Evolutionary conservation across 2,329 filamentous ascomycete genomes (phyloP).

Genomic region (Colletotrichum viniferum): DNA sequence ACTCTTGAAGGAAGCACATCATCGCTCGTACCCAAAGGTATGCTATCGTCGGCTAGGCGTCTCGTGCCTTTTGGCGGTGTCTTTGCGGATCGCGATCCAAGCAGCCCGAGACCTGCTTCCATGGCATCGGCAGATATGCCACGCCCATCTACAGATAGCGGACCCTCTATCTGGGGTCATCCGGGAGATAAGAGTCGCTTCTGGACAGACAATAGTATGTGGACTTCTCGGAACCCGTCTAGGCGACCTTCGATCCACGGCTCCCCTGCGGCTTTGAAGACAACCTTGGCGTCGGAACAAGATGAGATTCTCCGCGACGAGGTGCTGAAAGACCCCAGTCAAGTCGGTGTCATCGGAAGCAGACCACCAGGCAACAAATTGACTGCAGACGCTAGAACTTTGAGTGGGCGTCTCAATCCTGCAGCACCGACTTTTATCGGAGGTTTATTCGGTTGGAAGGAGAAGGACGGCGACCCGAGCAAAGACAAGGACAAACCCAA

Average conservation of each 20-base stretch:
- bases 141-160: slow-evolving; percentile 78
- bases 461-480: slow-evolving; percentile 36
- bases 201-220: slow-evolving; percentile 67
- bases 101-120: slow-evolving; percentile 69
- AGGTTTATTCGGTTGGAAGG: slow-evolving; percentile 61
- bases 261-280: slow-evolving; percentile 67
- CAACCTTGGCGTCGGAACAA: slow-evolving; percentile 66
- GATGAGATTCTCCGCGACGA: slow-evolving; percentile 68
- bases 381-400: slow-evolving; percentile 32
- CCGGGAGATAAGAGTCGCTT: slow-evolving; percentile 61
- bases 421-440: slow-evolving; percentile 87
- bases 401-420: slow-evolving; percentile 76
- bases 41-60: slow-evolving; percentile 38
- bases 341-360: slow-evolving; percentile 80
- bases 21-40: slow-evolving; percentile 10
- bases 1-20: slow-evolving; percentile 33
- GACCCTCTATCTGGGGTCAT: slow-evolving; percentile 71
- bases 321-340: slow-evolving; percentile 57
- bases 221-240: slow-evolving; percentile 71
- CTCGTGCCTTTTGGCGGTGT: slow-evolving; percentile 53
- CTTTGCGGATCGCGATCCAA: slow-evolving; percentile 59
- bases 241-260: slow-evolving; percentile 82
- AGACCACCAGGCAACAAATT: slow-evolving; percentile 56
- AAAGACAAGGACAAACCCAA: slow-evolving; percentile 38
- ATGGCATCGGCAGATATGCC: slow-evolving; percentile 74